Evolutionary conservation across 495 filamentous ascomycete species (phyloP), one percentile per base, ranked within the genome.

Genomic region (Cercophora scortea): DNA sequence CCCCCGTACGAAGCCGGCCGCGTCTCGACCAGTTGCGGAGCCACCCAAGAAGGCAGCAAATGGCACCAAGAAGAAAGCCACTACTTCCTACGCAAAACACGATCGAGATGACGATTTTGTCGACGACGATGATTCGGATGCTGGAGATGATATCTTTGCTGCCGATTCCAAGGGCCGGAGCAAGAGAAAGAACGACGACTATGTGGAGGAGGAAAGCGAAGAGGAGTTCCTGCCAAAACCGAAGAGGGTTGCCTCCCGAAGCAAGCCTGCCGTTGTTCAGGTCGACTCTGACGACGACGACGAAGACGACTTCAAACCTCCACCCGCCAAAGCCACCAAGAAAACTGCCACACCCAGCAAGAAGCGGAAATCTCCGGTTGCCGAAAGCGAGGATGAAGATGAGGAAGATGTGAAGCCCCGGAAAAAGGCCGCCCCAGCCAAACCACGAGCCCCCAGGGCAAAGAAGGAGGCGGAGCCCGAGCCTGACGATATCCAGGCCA

Each of bases 121-220:
- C 34, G 52, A 82, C 48, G 79, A 84, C 36, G 85, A 84, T 47
- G 80, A 78, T 49, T 70, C 74, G n/a, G 79, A 86, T 49, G 85
- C 76, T 6, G 82, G 75, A 11, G 87, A 90, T 52, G 87, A 91
- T 57, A 86, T 90, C 13, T 86, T 84, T 61, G 81, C 80, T 1
- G 79, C 80, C 0, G 84, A 86, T 45, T 80, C 78, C n/a, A 78
- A 72, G 56, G 68, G 65, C 51, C 69, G 70, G 43, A 65, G 64
- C 45, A 87, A 83, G 54, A 64, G 78, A 38, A 85, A 81, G 61
- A 86, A 88, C 57, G 82, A 86, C 58, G 86, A 85, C 43, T 84
- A 88, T 35, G 77, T 72, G 25, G 82, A 82, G 50, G 78, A 80
- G 38, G 77, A 81, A 35, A 82, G 75, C 49, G 76, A 80, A 57